Base-by-base conservation (phyloP, 1,284 basidiomycete species). In the Trichosporon faecale region DNA sequence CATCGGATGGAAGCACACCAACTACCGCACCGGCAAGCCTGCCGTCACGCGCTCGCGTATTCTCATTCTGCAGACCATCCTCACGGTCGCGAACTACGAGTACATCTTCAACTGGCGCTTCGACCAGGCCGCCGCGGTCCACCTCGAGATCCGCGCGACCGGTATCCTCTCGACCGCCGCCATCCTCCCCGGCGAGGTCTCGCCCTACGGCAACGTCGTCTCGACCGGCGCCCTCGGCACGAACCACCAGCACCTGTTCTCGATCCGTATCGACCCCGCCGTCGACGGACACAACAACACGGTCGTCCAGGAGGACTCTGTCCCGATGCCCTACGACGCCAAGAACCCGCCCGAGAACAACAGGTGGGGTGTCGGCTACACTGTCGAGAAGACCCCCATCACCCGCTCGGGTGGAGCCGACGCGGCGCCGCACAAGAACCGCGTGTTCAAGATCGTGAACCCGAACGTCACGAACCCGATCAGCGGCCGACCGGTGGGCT, bases 171-270 rank as follows among this genome's bases (percentile, higher is more conserved):
- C 80, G 60, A 83, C 84, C 12, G 77, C 73, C 44, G 73, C 80
- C 35, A 83, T 84, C 73, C 73, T 82, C 31, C 76, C 79, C 6
- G 82, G 80, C 29, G 81, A 84, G 73, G 78, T 75, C 33, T 77
- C 77, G 27, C 81, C 84, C 1, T 85, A 81, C 73, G 85, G 84
- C 44, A 84, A 77, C 60, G 75, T 83, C 40, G 85, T 85, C 23
- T 79, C 76, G 14, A 82, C 83, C 16, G 83, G 84, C 55, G 82
- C 85, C 8, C 74, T 83, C 27, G 85, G 80, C 11, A 73, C 79
- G 16, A 79, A 80, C 44, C 85, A 85, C 74, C 83, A 83, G 69
- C 85, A 85, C 74, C 69, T 85, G 27, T 83, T 85, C 77, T 83
- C 80, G 65, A 75, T 85, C 16, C 79, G 82, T 7, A 79, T 81